phyloP scores from a whole-genome alignment of 345 rosid species.

The Trapa incisa region DNA sequence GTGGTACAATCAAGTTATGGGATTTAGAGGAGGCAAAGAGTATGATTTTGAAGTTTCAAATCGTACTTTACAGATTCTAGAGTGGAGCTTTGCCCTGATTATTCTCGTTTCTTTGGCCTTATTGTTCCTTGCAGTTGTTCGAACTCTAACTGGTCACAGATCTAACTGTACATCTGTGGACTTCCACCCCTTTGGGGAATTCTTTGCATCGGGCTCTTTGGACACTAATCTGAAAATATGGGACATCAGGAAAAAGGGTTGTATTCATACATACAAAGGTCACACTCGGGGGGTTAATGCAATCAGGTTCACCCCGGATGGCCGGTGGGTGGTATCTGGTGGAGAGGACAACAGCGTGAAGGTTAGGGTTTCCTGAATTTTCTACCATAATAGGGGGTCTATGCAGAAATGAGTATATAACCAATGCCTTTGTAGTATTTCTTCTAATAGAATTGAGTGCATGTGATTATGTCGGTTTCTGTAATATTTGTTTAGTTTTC shows the following conservation, averaged over 20 bases:
- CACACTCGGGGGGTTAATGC: conserved; percentile 96
- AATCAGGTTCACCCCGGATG: conserved; percentile 96
- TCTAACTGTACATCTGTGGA: conserved; percentile 94
- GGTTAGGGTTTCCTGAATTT: conserved; percentile 30
- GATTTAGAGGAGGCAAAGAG: conserved; percentile 97
- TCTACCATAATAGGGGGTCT: background rate
- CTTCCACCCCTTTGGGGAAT: conserved; percentile 98
- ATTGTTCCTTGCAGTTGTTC: conserved; percentile 52
- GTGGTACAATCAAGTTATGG: conserved; percentile 97
- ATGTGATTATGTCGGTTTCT: background rate
- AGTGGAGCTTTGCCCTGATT: too few relatives aligned
- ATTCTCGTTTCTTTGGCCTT: background rate
- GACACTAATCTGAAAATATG: conserved; percentile 98
- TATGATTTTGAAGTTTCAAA: conserved; percentile 26
- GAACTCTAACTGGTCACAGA: conserved; percentile 89
- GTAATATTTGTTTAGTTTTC: background rate
- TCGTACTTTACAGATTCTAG: background rate
- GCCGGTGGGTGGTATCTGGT: conserved; percentile 99
- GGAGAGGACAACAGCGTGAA: conserved; percentile 93
- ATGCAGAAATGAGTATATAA: background rate
- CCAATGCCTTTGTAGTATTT: background rate
- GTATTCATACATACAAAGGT: conserved; percentile 97
- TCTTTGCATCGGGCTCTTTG: conserved; percentile 95
- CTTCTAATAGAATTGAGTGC: background rate
- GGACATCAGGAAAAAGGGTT: conserved; percentile 95